These are phyloP conservation scores for Pythium angustatum DNA, from an alignment of 352 stramenopile species.

Conservation along the genomic window DNA sequence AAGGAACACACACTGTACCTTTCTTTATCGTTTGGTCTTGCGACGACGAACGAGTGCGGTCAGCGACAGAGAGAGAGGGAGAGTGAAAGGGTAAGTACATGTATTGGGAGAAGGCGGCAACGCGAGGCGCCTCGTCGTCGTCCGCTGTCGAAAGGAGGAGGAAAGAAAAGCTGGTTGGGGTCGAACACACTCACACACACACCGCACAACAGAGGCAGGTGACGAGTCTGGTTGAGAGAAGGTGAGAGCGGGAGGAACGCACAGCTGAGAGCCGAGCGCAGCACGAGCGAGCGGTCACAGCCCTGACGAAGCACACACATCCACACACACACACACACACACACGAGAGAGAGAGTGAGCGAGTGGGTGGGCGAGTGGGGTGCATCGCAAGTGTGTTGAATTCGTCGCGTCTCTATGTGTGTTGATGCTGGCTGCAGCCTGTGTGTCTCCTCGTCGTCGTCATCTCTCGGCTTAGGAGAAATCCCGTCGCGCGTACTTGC, in stretches of 20 bases:
- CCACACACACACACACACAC: conserved; percentile 5
- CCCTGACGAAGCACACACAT: background rate
- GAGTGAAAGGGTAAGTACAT: conserved; percentile 1
- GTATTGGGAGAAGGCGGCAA: conserved; percentile 8
- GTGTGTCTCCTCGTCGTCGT: background rate
- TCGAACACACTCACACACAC: background rate
- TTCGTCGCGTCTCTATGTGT: conserved; percentile 13
- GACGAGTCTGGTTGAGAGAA: no score
- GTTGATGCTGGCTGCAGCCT: background rate
- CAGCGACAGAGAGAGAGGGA: background rate
- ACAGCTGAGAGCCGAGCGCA: no score
- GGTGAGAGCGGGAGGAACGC: no score
- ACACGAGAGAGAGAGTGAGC: background rate
- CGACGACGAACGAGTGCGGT: background rate
- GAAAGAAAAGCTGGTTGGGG: background rate
- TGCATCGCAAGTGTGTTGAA: conserved; percentile 13
- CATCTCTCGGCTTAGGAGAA: conserved; percentile 43
- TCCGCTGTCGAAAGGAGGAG: no score
- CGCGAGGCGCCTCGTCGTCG: no score
- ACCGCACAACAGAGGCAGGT: background rate
- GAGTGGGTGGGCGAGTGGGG: background rate
- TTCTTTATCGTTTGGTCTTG: background rate
- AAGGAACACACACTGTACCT: no score
- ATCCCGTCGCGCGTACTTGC: conserved; percentile 83
- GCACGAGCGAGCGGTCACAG: no score